phyloP scores from a whole-genome alignment of 163 green algal species.

The Chlorella variabilis region DNA sequence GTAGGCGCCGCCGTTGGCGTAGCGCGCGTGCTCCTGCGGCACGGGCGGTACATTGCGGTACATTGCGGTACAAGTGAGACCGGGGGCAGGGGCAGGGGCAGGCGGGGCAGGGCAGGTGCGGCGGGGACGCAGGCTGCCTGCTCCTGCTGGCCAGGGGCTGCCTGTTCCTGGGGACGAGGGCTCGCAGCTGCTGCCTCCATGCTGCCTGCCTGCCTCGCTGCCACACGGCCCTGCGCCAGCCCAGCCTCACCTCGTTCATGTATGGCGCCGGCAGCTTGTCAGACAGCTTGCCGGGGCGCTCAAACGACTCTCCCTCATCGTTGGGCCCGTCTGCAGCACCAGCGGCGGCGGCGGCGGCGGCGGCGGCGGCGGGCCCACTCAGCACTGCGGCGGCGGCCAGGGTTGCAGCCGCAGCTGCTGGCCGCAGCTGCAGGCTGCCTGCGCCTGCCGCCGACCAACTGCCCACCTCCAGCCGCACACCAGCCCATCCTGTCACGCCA shows the following conservation, averaged over 20 bases:
- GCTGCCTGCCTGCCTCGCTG: background rate
- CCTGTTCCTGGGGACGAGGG: too few relatives aligned
- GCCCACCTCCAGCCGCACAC: too few relatives aligned
- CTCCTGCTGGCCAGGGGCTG: too few relatives aligned
- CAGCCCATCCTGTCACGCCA: too few relatives aligned
- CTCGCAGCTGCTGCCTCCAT: background rate
- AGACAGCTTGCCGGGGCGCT: conserved; percentile 86
- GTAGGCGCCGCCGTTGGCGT: conserved; percentile 97
- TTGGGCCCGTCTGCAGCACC: conserved; percentile 89
- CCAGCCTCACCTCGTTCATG: conserved; percentile 79
- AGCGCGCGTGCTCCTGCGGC: conserved; percentile 83
- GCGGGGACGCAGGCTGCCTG: too few relatives aligned
- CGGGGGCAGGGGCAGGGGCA: background rate
- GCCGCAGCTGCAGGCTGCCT: too few relatives aligned
- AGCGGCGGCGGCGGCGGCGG: background rate
- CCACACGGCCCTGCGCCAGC: too few relatives aligned
- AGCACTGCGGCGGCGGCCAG: background rate
- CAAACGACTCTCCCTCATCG: conserved; percentile 98
- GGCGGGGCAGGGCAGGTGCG: too few relatives aligned
- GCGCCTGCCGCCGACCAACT: too few relatives aligned
- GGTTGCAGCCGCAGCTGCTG: too few relatives aligned
- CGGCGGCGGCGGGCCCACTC: background rate
- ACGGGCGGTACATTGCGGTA: too few relatives aligned
- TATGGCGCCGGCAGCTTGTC: conserved; percentile 96
- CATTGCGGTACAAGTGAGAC: too few relatives aligned